Conservation (phyloP, 2,329 filamentous ascomycete genomes). For the Ambrosiella xylebori region DNA sequence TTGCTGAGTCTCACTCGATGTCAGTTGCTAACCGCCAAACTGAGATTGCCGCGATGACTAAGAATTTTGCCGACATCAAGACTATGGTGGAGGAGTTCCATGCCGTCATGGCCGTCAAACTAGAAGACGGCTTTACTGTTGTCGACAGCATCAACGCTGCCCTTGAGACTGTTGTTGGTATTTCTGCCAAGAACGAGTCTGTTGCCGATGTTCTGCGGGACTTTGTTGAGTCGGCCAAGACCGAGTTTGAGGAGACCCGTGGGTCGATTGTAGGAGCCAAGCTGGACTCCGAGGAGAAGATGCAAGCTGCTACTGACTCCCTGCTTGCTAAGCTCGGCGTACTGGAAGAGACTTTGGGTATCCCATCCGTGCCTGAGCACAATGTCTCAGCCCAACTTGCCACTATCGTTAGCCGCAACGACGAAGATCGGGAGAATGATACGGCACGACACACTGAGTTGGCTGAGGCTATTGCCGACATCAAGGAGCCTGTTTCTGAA, state of each 20-base stretch:
- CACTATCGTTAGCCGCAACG: slow-evolving; percentile 54
- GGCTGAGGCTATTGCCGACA: slow-evolving; percentile 57
- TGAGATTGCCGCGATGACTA: slow-evolving; percentile 62
- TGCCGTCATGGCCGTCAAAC: slow-evolving; percentile 54
- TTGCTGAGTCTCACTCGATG: slow-evolving; percentile 58
- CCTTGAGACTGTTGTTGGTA: slow-evolving; percentile 16
- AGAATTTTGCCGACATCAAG: slow-evolving; percentile 67
- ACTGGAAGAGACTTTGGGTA: slow-evolving; percentile 52
- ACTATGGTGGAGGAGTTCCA: slow-evolving; percentile 62
- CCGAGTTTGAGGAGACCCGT: slow-evolving; percentile 76
- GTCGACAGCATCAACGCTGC: slow-evolving; percentile 45
- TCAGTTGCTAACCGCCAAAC: slow-evolving; percentile 70
- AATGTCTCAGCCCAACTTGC: slow-evolving; percentile 46
- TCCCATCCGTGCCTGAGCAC: slow-evolving; percentile 70
- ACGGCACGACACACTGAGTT: slow-evolving; percentile 60
- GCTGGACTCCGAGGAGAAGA: slow-evolving; percentile 68
- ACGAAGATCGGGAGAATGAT: slow-evolving; percentile 55
- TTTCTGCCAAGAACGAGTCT: slow-evolving; percentile 38
- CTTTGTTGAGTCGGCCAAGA: slow-evolving; percentile 57
- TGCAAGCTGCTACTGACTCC: slow-evolving; percentile 37
- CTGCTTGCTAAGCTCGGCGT: slow-evolving; percentile 29
- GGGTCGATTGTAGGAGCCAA: slow-evolving; percentile 64
- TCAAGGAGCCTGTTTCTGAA: slow-evolving; percentile 63
- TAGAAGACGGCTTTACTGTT: slow-evolving; percentile 57
- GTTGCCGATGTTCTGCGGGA: slow-evolving; percentile 49